Evolutionary conservation across 305 asterid genomes (phyloP).

Genomic region (Fraxinus ornus): DNA sequence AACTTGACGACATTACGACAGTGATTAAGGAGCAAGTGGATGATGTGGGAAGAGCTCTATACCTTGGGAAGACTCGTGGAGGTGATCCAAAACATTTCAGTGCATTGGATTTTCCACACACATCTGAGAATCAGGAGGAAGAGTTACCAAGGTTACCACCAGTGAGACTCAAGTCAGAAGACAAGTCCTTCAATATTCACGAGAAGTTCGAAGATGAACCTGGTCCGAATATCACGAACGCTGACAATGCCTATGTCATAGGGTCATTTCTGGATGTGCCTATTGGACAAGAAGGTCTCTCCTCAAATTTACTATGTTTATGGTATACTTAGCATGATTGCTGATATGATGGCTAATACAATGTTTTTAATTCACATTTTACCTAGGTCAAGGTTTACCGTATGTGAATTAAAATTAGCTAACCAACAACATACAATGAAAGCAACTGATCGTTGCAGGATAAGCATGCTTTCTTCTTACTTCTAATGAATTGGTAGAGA

Average conservation of each 20-base stretch:
- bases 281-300: conserved; percentile 90
- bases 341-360: not conserved
- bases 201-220: conserved; percentile 76
- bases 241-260: conserved; percentile 67
- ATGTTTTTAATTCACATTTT: not conserved
- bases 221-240: conserved; percentile 52
- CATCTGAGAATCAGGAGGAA: conserved; percentile 71
- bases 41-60: conserved; percentile 77
- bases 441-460: not conserved
- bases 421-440: not conserved
- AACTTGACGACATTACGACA: conserved; percentile 49
- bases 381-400: not conserved
- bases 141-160: conserved; percentile 92
- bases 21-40: conserved; percentile 80
- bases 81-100: conserved; percentile 52
- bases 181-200: conserved; percentile 70
- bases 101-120: conserved; percentile 49
- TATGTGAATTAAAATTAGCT: not conserved
- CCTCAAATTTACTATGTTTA: conserved; percentile 18
- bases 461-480: not conserved
- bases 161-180: conserved; percentile 86
- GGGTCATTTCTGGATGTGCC: conserved; percentile 96
- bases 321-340: conserved; percentile 3
- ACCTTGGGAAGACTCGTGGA: conserved; percentile 61
- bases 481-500: conserved; percentile 4